phyloP scores from a whole-genome alignment of 176 grass and related monocot genomes.

The Miscanthus lutarioriparius region DNA sequence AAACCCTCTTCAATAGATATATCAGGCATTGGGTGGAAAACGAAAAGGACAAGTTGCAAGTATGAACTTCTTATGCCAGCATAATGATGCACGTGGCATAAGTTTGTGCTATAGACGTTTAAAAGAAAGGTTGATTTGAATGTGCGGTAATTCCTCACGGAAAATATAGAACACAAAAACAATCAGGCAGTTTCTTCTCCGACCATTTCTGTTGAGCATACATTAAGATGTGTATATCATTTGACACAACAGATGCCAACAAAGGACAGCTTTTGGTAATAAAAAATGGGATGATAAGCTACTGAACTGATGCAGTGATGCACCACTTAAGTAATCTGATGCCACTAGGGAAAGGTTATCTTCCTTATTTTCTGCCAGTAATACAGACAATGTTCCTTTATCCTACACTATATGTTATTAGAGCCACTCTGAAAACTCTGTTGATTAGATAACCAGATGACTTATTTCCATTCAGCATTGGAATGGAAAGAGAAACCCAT shows the following conservation, averaged over 20 bases:
- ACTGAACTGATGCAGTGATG: not conserved
- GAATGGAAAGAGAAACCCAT: not conserved
- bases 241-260: constrained; percentile 10
- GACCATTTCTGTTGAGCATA: not conserved
- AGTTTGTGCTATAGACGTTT: not conserved
- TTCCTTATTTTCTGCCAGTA: not conserved
- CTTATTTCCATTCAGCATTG: not conserved
- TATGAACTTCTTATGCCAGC: constrained; percentile 20
- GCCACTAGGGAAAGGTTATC: not conserved
- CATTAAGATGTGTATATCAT: not conserved
- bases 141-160: not conserved
- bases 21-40: constrained; percentile 19
- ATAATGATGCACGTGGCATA: constrained; percentile 12
- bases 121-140: constrained; percentile 20
- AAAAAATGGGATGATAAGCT: not conserved
- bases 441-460: not conserved
- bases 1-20: constrained; percentile 23
- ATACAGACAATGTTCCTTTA: not conserved
- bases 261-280: not conserved
- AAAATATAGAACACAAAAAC: not conserved
- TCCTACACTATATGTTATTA: not conserved
- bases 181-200: constrained; percentile 14
- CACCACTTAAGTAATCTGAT: not conserved
- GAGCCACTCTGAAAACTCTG: not conserved
- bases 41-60: constrained; percentile 7